Evolutionary conservation across 352 stramenopile species (phyloP).

Genomic region (Globisporangium lucens): DNA sequence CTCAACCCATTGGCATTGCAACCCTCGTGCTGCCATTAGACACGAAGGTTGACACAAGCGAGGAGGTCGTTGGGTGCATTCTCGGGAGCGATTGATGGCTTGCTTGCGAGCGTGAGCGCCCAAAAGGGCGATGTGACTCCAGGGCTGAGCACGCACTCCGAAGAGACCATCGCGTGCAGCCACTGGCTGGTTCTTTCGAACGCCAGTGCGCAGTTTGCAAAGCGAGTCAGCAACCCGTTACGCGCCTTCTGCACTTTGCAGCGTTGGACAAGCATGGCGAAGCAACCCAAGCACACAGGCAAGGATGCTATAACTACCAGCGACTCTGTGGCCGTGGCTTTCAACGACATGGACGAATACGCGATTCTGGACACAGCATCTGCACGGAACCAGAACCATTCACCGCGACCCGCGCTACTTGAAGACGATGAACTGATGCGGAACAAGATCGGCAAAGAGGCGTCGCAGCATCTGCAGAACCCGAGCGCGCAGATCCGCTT

Average conservation of each 20-base stretch:
- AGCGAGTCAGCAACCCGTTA: background rate
- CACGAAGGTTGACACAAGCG: background rate
- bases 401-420: background rate
- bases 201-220: background rate
- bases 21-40: no score
- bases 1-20: background rate
- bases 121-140: background rate
- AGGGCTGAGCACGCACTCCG: background rate
- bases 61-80: background rate
- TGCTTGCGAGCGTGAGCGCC: background rate
- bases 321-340: background rate
- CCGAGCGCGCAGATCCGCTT: background rate
- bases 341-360: background rate
- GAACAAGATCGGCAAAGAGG: background rate
- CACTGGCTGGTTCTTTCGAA: background rate
- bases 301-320: background rate
- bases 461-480: background rate
- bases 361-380: background rate
- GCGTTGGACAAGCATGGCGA: background rate
- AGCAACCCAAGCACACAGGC: background rate
- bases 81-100: background rate
- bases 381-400: background rate
- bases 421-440: background rate
- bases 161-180: background rate
- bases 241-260: background rate